Conservation (phyloP, 2,329 filamentous ascomycete species). For the Purpureocillium takamizusanense region DNA sequence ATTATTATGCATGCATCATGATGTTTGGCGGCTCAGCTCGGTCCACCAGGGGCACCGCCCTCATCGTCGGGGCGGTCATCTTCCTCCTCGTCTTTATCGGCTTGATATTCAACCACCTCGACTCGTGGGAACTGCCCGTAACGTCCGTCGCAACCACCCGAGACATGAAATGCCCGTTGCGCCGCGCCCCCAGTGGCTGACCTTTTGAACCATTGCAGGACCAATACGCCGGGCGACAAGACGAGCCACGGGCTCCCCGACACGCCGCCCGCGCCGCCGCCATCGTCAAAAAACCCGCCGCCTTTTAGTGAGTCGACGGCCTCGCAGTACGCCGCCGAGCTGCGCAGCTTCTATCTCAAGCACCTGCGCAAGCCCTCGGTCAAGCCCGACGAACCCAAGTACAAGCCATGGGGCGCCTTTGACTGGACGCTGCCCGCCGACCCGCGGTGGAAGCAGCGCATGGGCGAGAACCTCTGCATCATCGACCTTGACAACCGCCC, state of each 20-base stretch:
- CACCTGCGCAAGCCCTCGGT: slow-evolving; percentile 20
- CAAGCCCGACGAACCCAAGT: slow-evolving; percentile 14
- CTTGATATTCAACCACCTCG: slow-evolving; percentile 22
- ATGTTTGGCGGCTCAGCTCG: slow-evolving; percentile 20
- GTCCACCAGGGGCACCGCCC: slow-evolving; percentile 18
- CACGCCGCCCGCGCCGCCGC: too few relatives aligned
- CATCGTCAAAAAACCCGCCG: too few relatives aligned
- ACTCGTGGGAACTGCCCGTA: slow-evolving; percentile 14
- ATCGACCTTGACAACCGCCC: slow-evolving; percentile 34
- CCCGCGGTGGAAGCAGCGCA: slow-evolving; percentile 19
- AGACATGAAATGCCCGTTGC: too few relatives aligned
- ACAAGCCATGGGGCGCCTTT: slow-evolving; percentile 22
- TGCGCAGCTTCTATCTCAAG: slow-evolving; percentile 23
- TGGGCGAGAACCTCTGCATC: slow-evolving; percentile 32
- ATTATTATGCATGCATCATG: slow-evolving; percentile 15
- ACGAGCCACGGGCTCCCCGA: too few relatives aligned
- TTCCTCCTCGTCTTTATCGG: slow-evolving; percentile 21
- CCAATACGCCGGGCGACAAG: too few relatives aligned
- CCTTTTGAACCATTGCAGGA: too few relatives aligned
- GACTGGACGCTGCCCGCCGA: slow-evolving; percentile 18
- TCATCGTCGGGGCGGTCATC: slow-evolving; percentile 19
- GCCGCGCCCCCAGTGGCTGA: too few relatives aligned
- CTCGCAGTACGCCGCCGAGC: slow-evolving; percentile 4
- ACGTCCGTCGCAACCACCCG: slow-evolving; percentile 8
- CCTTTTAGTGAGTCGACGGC: not conserved